Evolutionary conservation across 1,139 yeast genomes (phyloP).

Genomic region (Geotrichum reessii): DNA sequence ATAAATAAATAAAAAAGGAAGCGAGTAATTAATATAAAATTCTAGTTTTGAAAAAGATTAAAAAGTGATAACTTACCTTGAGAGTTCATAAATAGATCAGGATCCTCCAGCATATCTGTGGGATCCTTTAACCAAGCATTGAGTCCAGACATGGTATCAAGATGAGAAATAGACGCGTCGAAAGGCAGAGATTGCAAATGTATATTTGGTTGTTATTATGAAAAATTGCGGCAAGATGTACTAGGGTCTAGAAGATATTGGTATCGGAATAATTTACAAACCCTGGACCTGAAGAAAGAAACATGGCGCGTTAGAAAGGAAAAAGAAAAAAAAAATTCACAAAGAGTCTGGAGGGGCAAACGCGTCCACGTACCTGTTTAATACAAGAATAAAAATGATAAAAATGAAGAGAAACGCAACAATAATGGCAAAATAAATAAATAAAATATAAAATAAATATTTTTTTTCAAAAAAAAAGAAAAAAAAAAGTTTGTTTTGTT

Average conservation of each 20-base stretch:
- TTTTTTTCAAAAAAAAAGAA: too few relatives aligned
- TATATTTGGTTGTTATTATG: neutral
- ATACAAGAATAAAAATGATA: neutral
- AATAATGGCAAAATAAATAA: neutral
- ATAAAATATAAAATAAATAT: neutral
- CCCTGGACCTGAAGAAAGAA: neutral
- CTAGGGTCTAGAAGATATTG: neutral
- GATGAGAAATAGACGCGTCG: neutral
- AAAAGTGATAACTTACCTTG: constrained; percentile 7
- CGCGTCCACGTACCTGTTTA: neutral
- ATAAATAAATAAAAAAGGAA: too few relatives aligned
- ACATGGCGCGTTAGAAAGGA: neutral
- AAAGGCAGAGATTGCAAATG: neutral
- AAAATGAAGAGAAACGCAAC: neutral
- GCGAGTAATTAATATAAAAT: neutral
- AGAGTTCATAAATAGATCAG: constrained; percentile 8
- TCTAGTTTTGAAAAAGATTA: neutral
- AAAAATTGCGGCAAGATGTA: neutral
- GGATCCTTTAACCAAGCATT: constrained; percentile 16
- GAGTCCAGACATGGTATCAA: constrained; percentile 10
- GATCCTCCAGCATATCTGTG: constrained; percentile 1
- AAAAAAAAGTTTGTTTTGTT: neutral
- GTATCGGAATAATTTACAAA: neutral
- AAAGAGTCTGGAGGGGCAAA: too few relatives aligned
- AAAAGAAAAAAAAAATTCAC: neutral